Conservation (phyloP, 805 yeast genomes). For the Wickerhamomyces pijperi region DNA sequence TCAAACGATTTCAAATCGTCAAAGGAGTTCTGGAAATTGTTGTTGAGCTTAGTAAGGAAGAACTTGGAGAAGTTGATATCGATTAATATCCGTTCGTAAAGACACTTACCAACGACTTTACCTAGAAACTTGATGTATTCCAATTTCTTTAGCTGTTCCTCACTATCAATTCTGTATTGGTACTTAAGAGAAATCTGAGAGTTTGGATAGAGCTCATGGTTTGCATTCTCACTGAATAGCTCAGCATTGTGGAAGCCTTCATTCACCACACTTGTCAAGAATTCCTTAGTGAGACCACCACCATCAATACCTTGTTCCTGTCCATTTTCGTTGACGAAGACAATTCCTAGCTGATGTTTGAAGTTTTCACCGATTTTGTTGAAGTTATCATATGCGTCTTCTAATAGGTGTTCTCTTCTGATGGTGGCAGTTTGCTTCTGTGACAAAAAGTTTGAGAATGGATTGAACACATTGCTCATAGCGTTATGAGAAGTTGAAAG, state of each 20-base stretch:
- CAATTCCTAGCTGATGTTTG: constrained; percentile 50
- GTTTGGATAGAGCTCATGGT: constrained; percentile 67
- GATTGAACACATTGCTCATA: neutral
- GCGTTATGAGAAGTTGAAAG: constrained; percentile 1
- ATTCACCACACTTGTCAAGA: constrained; percentile 58
- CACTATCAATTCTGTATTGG: constrained; percentile 22
- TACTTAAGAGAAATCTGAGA: constrained; percentile 35
- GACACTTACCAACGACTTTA: constrained; percentile 75
- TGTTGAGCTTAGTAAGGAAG: constrained; percentile 47
- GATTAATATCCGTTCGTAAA: constrained; percentile 71
- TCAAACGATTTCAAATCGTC: constrained; percentile 75
- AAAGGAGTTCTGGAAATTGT: constrained; percentile 45
- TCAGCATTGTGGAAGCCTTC: constrained; percentile 44
- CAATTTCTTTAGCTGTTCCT: constrained; percentile 19
- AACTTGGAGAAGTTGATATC: constrained; percentile 82
- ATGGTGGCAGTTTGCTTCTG: constrained; percentile 35
- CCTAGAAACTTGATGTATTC: constrained; percentile 56
- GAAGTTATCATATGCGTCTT: constrained; percentile 62
- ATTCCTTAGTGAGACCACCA: constrained; percentile 91
- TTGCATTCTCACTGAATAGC: constrained; percentile 32
- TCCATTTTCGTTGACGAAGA: constrained; percentile 63
- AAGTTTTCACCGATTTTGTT: constrained; percentile 41
- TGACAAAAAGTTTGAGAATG: constrained; percentile 8
- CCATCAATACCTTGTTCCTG: constrained; percentile 91
- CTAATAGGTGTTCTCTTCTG: constrained; percentile 57